Base-by-base conservation (phyloP, 768 basidiomycete species). In the Mycena maculata region DNA sequence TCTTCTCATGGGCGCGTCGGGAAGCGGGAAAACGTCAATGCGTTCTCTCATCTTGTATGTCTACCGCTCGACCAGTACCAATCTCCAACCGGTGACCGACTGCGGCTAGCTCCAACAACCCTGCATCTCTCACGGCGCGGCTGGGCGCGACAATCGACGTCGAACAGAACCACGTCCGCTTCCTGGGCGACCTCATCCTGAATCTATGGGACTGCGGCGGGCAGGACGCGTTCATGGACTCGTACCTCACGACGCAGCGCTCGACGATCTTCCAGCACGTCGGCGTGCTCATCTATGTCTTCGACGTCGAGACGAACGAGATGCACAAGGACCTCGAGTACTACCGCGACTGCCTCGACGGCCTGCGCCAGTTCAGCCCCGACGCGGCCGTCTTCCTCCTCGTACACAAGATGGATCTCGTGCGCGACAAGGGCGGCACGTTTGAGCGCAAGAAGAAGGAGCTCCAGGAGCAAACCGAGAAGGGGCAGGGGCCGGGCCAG, bases 171-270 rank as follows among this genome's bases (percentile, higher is more conserved):
- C 95, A 98, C 76, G 95, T 99, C 69, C 92, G 96, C 45, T 99
- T 99, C 78, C 89, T 99, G 16, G 96, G 96, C 16, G 95, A 97
- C 75, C 90, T 99, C 73, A 92, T 95, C 68, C 89, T 99, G 78
- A 97, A 97, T 76, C 85, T 98, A 7, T 98, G 97, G 97, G 98
- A 99, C 80, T 98, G 98, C 72, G 98, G 97, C 45, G 98, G 98
- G 10, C 98, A 99, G 79, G 95, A 98, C 76, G 89, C 95, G 16
- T 99, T 98, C 84, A 96, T 99, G 90, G 96, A 98, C 79, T 92
- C 93, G 30, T 99, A 98, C 80, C 91, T 99, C 63, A 91, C 92
- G 38, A 88, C 92, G 0, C 95, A 98, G 76, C 91, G 94, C 66
- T 86, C 91, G n/a, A 96, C 92, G 36, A 97, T 98, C 71, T 99